A percentile compares a stretch with the other conserved stretches of the same genome.
Conservation (phyloP, 805 yeast genomes). For the Candida incommunis region DNA sequence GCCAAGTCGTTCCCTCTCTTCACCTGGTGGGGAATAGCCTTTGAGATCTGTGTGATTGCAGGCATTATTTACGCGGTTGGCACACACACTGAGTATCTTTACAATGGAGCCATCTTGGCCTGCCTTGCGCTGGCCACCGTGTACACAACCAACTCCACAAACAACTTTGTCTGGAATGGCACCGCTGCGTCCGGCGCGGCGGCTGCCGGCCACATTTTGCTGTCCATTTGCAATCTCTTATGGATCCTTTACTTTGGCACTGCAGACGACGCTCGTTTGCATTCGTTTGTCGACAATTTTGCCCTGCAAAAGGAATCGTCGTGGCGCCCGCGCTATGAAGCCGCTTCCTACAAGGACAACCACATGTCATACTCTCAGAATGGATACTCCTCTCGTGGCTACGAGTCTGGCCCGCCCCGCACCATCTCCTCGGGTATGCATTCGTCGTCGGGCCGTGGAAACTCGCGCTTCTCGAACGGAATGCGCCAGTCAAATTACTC, state of each 20-base stretch:
- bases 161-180: conserved; percentile 56
- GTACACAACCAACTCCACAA: conserved; percentile 75
- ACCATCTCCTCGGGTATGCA: not conserved
- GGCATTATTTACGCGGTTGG: conserved; percentile 39
- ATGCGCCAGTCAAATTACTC: conserved; percentile 1
- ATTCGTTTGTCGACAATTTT: conserved; percentile 73
- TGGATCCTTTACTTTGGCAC: conserved; percentile 90
- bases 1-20: conserved; percentile 52
- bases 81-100: conserved; percentile 50
- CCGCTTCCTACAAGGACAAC: not conserved
- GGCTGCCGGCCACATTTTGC: conserved; percentile 79
- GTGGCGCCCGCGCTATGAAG: conserved; percentile 1
- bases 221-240: conserved; percentile 65
- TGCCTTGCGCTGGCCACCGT: conserved; percentile 58
- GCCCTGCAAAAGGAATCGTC: conserved; percentile 26
- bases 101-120: conserved; percentile 41
- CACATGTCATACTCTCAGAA: not conserved
- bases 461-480: not conserved
- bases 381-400: conserved; percentile 1
- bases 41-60: conserved; percentile 48
- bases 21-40: conserved; percentile 95
- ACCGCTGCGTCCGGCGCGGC: conserved; percentile 66
- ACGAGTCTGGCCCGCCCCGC: conserved; percentile 1
- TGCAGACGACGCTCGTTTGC: conserved; percentile 76
- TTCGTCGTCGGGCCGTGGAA: not conserved